phyloP scores from a whole-genome alignment of 1,284 basidiomycete genomes.

The Cryptococcus floricola region DNA sequence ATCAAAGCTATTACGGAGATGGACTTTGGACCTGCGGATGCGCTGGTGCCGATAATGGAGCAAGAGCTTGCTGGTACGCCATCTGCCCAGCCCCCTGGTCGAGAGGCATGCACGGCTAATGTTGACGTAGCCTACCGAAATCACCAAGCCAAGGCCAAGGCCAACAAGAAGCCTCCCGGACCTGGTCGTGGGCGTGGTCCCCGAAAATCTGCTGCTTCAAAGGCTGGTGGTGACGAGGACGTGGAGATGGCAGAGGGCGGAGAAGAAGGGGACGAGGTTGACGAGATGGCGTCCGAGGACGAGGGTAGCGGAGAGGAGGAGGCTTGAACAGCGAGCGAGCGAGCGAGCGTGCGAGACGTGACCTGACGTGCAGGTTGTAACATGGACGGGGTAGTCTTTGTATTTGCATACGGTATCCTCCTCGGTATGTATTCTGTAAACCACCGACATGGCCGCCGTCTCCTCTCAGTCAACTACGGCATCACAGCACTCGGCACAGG shows the following conservation, averaged over 20 bases:
- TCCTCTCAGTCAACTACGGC: not conserved
- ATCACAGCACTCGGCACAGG: not conserved
- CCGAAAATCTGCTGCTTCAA: conserved; percentile 35
- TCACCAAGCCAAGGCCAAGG: conserved; percentile 24
- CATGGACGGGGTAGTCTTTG: too few species aligned
- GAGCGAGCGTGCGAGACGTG: not conserved
- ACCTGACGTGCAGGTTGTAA: not conserved
- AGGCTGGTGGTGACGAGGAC: conserved; percentile 22
- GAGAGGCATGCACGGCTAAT: not conserved
- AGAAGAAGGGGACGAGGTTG: conserved; percentile 1
- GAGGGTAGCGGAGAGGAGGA: conserved; percentile 1
- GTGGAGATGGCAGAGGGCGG: conserved; percentile 12
- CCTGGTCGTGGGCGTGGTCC: conserved; percentile 37
- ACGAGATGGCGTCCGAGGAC: not conserved
- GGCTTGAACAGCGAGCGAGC: not conserved
- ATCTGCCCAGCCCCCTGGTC: not conserved
- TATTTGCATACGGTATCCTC: not conserved
- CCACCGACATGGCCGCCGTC: not conserved
- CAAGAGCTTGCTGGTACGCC: conserved; percentile 65
- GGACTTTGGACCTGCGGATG: conserved; percentile 61
- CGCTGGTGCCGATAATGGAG: conserved; percentile 65
- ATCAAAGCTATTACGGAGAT: conserved; percentile 76
- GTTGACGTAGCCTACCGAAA: conserved; percentile 31
- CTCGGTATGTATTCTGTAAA: not conserved
- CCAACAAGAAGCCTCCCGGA: conserved; percentile 29